Evolutionary conservation across 78 protist species (phyloP).

Genomic region (Dictyostelium capitatum): DNA sequence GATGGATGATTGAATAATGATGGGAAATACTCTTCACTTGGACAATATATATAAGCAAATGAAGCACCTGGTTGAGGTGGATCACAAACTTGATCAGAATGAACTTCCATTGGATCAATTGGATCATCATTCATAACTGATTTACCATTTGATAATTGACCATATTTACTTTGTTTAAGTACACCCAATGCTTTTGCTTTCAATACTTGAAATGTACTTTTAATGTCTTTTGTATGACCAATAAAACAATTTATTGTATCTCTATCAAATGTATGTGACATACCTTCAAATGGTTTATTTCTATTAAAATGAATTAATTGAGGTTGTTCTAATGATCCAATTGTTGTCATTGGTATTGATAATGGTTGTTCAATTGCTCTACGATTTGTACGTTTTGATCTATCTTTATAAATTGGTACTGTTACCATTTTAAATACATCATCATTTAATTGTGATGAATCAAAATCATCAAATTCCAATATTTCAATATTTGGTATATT

Average conservation of each 20-base stretch:
- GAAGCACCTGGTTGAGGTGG: conserved; percentile 23
- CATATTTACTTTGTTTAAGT: neutral
- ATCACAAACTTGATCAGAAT: neutral
- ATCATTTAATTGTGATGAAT: neutral
- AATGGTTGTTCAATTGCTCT: neutral
- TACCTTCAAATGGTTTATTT: neutral
- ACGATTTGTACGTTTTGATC: too few relatives aligned
- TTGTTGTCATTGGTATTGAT: conserved; percentile 84
- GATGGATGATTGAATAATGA: neutral
- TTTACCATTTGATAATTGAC: neutral
- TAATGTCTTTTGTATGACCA: neutral
- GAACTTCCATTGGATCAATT: neutral
- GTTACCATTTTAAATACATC: neutral
- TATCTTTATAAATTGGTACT: neutral
- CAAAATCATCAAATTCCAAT: neutral
- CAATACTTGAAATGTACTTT: neutral
- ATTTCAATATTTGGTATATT: neutral
- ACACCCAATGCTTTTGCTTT: neutral
- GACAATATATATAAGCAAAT: conserved; percentile 50
- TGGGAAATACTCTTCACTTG: conserved; percentile 17
- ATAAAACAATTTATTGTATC: neutral
- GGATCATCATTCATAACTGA: neutral
- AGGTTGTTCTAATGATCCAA: too few relatives aligned
- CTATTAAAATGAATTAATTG: neutral
- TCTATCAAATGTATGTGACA: too few relatives aligned